Conservation (phyloP, 352 stramenopile genomes). For the Phytophthora chlamydospora region DNA sequence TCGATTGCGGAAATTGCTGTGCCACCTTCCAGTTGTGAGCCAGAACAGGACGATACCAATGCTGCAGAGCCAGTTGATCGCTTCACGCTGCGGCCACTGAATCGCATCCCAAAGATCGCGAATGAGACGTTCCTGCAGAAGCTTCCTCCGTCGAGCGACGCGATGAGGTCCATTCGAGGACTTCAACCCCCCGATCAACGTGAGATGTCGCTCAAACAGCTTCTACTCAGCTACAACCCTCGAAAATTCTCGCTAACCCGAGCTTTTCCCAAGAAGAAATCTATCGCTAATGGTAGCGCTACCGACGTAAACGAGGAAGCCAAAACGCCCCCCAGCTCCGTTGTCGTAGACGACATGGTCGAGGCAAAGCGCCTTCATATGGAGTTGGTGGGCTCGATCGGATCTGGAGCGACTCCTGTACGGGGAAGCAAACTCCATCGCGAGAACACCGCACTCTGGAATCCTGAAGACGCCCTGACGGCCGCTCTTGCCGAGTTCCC, state of each 20-base stretch:
- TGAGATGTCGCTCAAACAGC: constrained; percentile 77
- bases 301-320: constrained; percentile 8
- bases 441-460: constrained; percentile 36
- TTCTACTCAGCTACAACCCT: constrained; percentile 74
- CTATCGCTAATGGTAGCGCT: neutral
- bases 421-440: constrained; percentile 25
- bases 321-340: neutral
- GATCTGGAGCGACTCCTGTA: constrained; percentile 25
- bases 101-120: constrained; percentile 57
- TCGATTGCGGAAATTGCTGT: constrained; percentile 40
- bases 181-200: constrained; percentile 53
- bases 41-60: constrained; percentile 23
- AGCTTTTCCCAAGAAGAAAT: constrained; percentile 47
- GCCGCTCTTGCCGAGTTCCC: constrained; percentile 48
- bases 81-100: constrained; percentile 41
- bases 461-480: constrained; percentile 48
- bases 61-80: constrained; percentile 15
- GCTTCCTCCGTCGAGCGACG: constrained; percentile 50
- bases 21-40: constrained; percentile 14
- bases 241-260: constrained; percentile 74
- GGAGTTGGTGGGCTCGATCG: constrained; percentile 30
- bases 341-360: constrained; percentile 19
- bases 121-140: constrained; percentile 60
- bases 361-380: constrained; percentile 22
- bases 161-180: constrained; percentile 51